Conservation (phyloP, 2,329 filamentous ascomycete species). For the Arthrobotrys pseudoclavata region DNA sequence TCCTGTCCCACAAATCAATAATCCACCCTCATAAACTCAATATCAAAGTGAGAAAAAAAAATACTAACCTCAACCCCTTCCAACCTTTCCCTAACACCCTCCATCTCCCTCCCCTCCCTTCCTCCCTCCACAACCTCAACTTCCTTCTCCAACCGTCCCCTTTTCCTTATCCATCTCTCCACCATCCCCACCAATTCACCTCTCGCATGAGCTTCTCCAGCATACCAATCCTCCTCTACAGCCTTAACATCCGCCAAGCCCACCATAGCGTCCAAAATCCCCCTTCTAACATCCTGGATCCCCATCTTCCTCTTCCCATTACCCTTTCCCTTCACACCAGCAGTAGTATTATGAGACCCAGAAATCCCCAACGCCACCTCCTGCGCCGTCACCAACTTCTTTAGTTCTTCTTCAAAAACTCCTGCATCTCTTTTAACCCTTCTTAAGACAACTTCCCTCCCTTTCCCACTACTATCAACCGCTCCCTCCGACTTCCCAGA, state of each 20-base stretch:
- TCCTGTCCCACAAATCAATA: slow-evolving; percentile 27
- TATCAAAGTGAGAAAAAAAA: too few species aligned
- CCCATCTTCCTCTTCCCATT: slow-evolving; percentile 50
- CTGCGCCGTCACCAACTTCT: slow-evolving; percentile 38
- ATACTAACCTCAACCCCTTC: slow-evolving; percentile 53
- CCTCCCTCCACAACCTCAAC: slow-evolving; percentile 49
- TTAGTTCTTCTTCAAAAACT: slow-evolving; percentile 48
- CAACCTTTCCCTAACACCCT: slow-evolving; percentile 45
- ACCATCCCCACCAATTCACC: slow-evolving; percentile 40
- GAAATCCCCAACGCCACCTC: slow-evolving; percentile 50
- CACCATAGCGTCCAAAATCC: slow-evolving; percentile 58
- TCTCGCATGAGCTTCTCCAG: slow-evolving; percentile 23
- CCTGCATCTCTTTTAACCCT: slow-evolving; percentile 52
- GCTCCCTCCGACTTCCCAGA: slow-evolving; percentile 57
- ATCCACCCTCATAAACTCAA: background rate
- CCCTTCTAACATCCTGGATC: slow-evolving; percentile 52
- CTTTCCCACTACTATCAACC: slow-evolving; percentile 30
- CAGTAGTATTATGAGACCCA: background rate
- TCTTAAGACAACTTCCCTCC: slow-evolving; percentile 42
- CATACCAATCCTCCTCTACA: slow-evolving; percentile 56
- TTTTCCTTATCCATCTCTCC: slow-evolving; percentile 51
- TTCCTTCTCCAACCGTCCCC: slow-evolving; percentile 48
- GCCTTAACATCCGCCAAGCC: slow-evolving; percentile 52
- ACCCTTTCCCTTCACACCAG: background rate
- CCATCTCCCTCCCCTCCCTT: slow-evolving; percentile 52